A percentile compares a stretch with the other conserved stretches of the same genome.
Evolutionary conservation across 257 asterid species (phyloP).

Genomic region (Leptodermis oblonga): DNA sequence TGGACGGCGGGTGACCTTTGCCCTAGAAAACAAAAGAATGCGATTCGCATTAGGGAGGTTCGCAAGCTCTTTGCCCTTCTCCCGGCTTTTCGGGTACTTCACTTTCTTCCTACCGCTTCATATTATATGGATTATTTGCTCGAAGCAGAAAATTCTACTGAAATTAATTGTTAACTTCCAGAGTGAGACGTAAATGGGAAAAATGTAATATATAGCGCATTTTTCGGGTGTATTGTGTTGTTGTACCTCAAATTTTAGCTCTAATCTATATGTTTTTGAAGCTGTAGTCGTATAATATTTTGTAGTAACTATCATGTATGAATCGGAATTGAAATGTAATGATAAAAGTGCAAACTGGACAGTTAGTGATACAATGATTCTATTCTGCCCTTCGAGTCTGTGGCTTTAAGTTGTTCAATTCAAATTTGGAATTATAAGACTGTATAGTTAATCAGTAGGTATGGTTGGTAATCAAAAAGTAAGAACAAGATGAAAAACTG

Average conservation of each 20-base stretch:
- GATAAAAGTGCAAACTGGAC: neutral
- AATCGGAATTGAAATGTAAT: no score
- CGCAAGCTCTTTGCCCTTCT: constrained; percentile 29
- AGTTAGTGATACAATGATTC: neutral
- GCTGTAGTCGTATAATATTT: no score
- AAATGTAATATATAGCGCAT: no score
- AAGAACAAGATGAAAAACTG: no score
- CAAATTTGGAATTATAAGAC: neutral
- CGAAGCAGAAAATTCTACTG: neutral
- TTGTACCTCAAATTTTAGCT: no score
- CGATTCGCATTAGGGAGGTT: constrained; percentile 21
- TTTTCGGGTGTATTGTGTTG: no score
- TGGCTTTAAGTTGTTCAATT: no score
- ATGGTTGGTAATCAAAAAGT: neutral
- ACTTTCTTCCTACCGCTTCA: neutral
- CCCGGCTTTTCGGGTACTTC: constrained; percentile 27
- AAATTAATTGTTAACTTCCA: neutral
- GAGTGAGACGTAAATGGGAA: no score
- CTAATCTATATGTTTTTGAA: no score
- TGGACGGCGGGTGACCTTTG: neutral
- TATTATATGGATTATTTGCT: neutral
- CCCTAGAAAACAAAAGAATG: constrained; percentile 5
- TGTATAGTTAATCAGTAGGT: neutral
- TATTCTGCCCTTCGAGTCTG: neutral
- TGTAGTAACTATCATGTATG: no score